Evolutionary conservation across 441 rosid genomes (phyloP).

Genomic region (Omphalea diandra): DNA sequence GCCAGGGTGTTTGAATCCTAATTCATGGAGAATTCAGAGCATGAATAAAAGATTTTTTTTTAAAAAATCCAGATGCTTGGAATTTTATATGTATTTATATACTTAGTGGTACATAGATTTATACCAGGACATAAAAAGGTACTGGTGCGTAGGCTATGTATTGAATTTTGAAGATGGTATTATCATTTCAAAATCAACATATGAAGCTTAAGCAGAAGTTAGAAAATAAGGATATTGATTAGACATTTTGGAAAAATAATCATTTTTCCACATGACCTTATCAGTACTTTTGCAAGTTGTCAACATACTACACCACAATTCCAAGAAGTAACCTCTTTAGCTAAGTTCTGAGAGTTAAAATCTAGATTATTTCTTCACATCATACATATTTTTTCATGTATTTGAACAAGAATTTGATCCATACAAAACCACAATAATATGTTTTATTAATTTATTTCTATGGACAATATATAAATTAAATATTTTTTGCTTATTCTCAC

Average conservation of each 20-base stretch:
- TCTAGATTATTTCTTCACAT: no score
- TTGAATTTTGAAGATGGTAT: neutral
- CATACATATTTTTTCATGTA: no score
- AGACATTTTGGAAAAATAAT: constrained; percentile 19
- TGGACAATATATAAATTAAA: no score
- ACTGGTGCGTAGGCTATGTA: neutral
- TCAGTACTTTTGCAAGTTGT: constrained; percentile 25
- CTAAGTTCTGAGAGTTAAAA: no score
- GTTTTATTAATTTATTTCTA: no score
- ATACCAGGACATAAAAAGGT: no score
- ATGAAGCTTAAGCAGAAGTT: neutral
- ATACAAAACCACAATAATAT: no score
- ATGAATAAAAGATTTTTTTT: constrained; percentile 18
- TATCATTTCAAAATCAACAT: neutral
- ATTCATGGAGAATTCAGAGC: neutral
- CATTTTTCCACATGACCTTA: constrained; percentile 21
- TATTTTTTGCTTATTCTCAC: no score
- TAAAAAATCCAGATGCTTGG: constrained; percentile 7
- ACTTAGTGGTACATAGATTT: neutral
- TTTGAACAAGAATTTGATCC: no score
- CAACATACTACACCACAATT: constrained; percentile 25
- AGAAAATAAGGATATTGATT: neutral
- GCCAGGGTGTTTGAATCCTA: no score
- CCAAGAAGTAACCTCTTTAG: constrained; percentile 14
- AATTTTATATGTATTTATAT: neutral